Conservation (phyloP, 2,329 filamentous ascomycete species). For the Scopulariopsis brevicaulis region DNA sequence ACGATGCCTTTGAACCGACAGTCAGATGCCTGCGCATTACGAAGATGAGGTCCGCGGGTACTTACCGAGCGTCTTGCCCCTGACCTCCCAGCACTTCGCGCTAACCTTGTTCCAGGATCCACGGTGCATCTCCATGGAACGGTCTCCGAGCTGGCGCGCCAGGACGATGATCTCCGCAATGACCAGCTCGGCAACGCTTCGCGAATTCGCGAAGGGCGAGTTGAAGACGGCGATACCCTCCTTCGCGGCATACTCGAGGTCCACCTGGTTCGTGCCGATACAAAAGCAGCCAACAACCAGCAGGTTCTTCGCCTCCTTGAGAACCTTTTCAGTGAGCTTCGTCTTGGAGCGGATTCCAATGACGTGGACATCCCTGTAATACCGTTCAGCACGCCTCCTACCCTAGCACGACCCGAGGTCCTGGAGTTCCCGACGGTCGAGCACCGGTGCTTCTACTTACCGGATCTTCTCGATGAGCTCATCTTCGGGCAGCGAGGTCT, state of each 20-base stretch:
- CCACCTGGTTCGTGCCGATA: conserved; percentile 94
- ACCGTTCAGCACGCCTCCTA: background rate
- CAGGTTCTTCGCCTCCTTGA: conserved; percentile 83
- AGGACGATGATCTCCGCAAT: conserved; percentile 89
- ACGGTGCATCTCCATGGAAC: conserved; percentile 85
- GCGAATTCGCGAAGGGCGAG: conserved; percentile 95
- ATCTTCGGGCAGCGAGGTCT: conserved; percentile 81
- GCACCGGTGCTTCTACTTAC: conserved; percentile 32
- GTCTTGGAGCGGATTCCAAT: conserved; percentile 98
- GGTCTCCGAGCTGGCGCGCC: conserved; percentile 84
- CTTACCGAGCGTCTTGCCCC: conserved; percentile 85
- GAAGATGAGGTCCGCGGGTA: conserved; percentile 4
- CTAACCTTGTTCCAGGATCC: conserved; percentile 98
- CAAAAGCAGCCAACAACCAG: conserved; percentile 98
- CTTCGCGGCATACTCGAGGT: conserved; percentile 70
- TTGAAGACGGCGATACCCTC: conserved; percentile 97
- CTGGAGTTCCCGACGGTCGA: background rate
- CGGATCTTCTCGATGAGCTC: conserved; percentile 94
- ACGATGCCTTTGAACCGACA: conserved; percentile 61
- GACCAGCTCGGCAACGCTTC: conserved; percentile 91
- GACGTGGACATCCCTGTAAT: conserved; percentile 75
- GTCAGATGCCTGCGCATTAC: background rate
- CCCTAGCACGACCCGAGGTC: background rate
- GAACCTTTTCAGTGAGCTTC: conserved; percentile 75
- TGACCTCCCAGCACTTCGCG: conserved; percentile 92